A percentile compares a stretch with the other conserved stretches of the same genome.
Evolutionary conservation across 768 basidiomycete species (phyloP).

Genomic region (Agaricus subrufescens): DNA sequence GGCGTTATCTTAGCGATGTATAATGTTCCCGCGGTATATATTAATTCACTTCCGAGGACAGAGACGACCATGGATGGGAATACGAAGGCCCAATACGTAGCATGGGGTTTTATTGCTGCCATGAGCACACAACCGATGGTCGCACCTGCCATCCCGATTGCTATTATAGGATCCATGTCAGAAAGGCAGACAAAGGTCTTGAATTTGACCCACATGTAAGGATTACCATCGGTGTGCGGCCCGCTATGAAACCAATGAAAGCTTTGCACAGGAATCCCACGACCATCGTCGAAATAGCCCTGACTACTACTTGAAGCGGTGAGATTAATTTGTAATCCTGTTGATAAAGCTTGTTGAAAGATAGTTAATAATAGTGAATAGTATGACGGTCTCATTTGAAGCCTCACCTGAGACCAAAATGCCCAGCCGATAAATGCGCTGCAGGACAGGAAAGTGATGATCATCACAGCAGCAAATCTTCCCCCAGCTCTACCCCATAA

Average conservation of each 20-base stretch:
- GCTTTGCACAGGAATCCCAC: slow-evolving; percentile 62
- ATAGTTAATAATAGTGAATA: neutral
- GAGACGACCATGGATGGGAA: slow-evolving; percentile 63
- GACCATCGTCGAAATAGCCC: slow-evolving; percentile 68
- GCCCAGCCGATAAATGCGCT: slow-evolving; percentile 50
- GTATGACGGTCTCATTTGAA: neutral
- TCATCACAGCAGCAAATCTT: slow-evolving; percentile 55
- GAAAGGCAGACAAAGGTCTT: neutral
- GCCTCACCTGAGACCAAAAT: slow-evolving; percentile 28
- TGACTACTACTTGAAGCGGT: slow-evolving; percentile 58
- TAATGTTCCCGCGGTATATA: slow-evolving; percentile 67
- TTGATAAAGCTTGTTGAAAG: slow-evolving; percentile 53
- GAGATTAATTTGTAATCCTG: slow-evolving; percentile 54
- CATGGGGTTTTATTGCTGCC: slow-evolving; percentile 54
- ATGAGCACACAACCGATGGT: slow-evolving; percentile 57
- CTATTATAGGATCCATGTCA: neutral
- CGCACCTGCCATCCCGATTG: slow-evolving; percentile 53
- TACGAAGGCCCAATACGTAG: slow-evolving; percentile 69
- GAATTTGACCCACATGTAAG: slow-evolving; percentile 44
- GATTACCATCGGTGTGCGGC: slow-evolving; percentile 47
- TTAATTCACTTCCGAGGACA: slow-evolving; percentile 77
- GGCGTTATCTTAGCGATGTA: slow-evolving; percentile 66
- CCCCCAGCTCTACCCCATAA: slow-evolving; percentile 63
- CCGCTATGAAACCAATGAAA: slow-evolving; percentile 56
- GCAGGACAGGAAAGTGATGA: slow-evolving; percentile 61